Percentiles rank a stretch among this genome's conserved stretches.
phyloP scores from a whole-genome alignment of 2,329 filamentous ascomycete species.

The Aphanoascus verrucosus region DNA sequence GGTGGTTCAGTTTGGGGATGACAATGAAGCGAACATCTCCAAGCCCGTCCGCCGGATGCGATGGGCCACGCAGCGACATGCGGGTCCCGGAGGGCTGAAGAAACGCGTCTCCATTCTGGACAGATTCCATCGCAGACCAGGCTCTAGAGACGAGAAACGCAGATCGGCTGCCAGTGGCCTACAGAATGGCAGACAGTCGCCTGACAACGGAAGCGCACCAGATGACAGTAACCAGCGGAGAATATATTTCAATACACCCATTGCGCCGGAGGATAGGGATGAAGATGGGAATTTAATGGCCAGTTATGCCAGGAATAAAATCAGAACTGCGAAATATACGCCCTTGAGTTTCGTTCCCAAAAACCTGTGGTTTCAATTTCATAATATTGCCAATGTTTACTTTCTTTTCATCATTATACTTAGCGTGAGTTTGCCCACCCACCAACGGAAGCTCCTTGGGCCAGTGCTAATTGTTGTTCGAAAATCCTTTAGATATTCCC shows the following conservation, averaged over 20 bases:
- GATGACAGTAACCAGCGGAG: conserved; percentile 38
- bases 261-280: conserved; percentile 65
- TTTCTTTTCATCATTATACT: conserved; percentile 95
- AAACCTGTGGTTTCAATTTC: conserved; percentile 95
- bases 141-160: conserved; percentile 59
- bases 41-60: conserved; percentile 66
- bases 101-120: conserved; percentile 78
- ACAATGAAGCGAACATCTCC: conserved; percentile 38
- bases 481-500: conserved; percentile 65
- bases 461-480: conserved; percentile 17
- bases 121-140: conserved; percentile 54
- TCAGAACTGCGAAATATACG: conserved; percentile 95
- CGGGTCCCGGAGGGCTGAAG: conserved; percentile 59
- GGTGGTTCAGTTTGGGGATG: conserved; percentile 28
- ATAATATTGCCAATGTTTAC: conserved; percentile 97
- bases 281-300: conserved; percentile 64
- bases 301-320: conserved; percentile 82
- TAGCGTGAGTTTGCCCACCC: conserved; percentile 53
- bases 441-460: background rate
- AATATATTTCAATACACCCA: conserved; percentile 75
- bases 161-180: conserved; percentile 36
- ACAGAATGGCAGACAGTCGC: conserved; percentile 21
- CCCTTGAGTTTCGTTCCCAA: conserved; percentile 90
- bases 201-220: background rate
- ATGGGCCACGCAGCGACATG: conserved; percentile 91